phyloP scores from a whole-genome alignment of 768 basidiomycete genomes.

The Lactarius deliciosus region DNA sequence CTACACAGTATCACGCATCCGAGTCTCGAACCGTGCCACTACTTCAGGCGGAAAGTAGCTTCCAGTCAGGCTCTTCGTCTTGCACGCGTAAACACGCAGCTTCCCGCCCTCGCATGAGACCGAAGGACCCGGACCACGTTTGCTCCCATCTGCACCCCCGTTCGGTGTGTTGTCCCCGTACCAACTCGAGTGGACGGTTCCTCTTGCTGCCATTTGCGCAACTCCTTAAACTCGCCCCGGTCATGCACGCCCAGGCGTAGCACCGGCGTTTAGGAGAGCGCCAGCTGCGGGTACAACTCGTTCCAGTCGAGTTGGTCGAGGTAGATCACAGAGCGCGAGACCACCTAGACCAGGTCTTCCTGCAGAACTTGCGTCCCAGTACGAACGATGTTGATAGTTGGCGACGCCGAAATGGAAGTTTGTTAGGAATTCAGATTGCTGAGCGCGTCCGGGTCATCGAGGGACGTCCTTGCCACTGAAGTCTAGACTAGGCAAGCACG shows the following conservation, averaged over 20 bases:
- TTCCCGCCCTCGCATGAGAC: no score
- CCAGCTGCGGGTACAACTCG: constrained; percentile 64
- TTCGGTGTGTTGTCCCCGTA: no score
- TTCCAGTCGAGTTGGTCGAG: constrained; percentile 48
- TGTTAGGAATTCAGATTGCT: constrained; percentile 24
- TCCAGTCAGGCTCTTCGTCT: no score
- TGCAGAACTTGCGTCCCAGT: constrained; percentile 26
- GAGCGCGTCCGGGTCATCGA: constrained; percentile 31
- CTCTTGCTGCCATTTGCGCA: constrained; percentile 43
- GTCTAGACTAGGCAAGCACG: constrained; percentile 9
- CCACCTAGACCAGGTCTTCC: constrained; percentile 36
- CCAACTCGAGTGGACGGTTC: no score
- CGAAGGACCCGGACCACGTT: no score
- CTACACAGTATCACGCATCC: no score
- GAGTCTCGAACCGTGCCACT: no score
- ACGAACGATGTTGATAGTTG: constrained; percentile 13
- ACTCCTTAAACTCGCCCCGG: constrained; percentile 50
- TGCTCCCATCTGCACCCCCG: no score
- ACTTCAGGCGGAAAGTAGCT: no score
- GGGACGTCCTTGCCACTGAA: neutral
- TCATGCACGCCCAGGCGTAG: constrained; percentile 60
- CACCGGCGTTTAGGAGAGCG: constrained; percentile 64
- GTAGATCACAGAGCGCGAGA: constrained; percentile 33
- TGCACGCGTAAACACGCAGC: no score
- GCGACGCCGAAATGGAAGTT: neutral